These are phyloP conservation scores for Beauveria scarabaeidicola DNA, from an alignment of 2,329 filamentous ascomycete genomes.

Conservation along the genomic window DNA sequence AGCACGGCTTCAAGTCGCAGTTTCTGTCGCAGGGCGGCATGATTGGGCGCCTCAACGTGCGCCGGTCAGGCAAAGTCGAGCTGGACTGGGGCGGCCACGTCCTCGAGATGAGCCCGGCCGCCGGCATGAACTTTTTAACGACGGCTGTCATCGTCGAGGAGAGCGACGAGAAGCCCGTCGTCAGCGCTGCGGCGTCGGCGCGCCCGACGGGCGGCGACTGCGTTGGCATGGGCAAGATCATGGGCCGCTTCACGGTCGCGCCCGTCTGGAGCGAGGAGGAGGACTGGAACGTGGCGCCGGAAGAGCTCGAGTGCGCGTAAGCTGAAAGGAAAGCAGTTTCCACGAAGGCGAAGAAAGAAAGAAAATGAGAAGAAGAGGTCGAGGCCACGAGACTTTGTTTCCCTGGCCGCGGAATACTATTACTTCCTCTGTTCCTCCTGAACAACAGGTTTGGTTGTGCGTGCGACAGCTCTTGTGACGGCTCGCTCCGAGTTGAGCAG, in stretches of 20 bases:
- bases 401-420: too few relatives aligned
- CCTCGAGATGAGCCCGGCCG: conserved; percentile 43
- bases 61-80: conserved; percentile 53
- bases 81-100: conserved; percentile 53
- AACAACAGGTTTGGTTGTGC: neutral
- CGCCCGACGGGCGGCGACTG: conserved; percentile 33
- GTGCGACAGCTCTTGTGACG: neutral
- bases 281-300: conserved; percentile 40
- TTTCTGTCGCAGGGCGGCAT: conserved; percentile 44
- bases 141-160: conserved; percentile 53
- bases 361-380: neutral
- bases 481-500: too few relatives aligned
- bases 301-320: conserved; percentile 21
- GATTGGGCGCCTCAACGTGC: conserved; percentile 51
- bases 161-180: conserved; percentile 41
- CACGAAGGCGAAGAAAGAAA: too few relatives aligned
- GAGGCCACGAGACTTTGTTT: neutral
- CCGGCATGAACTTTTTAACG: conserved; percentile 47
- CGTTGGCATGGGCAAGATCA: conserved; percentile 54
- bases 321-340: neutral
- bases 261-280: conserved; percentile 51
- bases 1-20: conserved; percentile 29
- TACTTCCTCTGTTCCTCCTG: neutral
- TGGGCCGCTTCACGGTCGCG: conserved; percentile 52
- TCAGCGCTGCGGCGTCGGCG: conserved; percentile 24